Percentiles rank a stretch among this genome's conserved stretches.
Conservation (phyloP, 2,329 filamentous ascomycete species). For the Didymella segeticola region DNA sequence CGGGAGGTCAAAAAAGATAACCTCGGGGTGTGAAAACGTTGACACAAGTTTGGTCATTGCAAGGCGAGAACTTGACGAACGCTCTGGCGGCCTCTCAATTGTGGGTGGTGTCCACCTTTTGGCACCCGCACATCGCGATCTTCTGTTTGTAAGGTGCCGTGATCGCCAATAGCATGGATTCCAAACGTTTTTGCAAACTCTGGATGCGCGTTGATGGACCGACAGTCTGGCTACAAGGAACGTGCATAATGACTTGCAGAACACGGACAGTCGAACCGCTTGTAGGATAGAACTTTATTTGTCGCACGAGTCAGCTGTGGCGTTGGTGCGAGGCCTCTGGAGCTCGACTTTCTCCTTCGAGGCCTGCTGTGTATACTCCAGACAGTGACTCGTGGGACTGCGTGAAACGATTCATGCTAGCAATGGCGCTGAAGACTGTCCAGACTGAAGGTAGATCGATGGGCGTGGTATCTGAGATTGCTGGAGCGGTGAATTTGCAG, state of each 20-base stretch:
- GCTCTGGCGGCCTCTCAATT: not conserved
- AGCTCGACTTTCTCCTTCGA: not conserved
- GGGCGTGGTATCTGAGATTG: not conserved
- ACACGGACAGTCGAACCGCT: conserved; percentile 8
- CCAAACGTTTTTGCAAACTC: not conserved
- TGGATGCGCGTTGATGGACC: not conserved
- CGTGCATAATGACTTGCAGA: conserved; percentile 1
- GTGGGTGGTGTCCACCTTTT: not conserved
- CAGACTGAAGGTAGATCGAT: not conserved
- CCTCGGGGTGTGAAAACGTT: not conserved
- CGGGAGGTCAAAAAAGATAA: not conserved
- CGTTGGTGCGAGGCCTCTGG: not conserved
- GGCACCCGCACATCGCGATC: not conserved
- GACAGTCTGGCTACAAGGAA: not conserved
- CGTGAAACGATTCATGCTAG: not conserved
- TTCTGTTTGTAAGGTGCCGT: not conserved
- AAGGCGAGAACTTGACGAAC: not conserved
- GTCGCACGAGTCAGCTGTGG: not conserved
- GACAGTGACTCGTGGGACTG: not conserved
- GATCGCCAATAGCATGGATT: not conserved
- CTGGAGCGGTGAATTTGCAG: not conserved
- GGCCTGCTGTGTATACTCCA: not conserved
- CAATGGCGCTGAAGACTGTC: not conserved
- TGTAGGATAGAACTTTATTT: not conserved
- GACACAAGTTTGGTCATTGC: not conserved